phyloP scores from a whole-genome alignment of 129 eudicot species.

The Flaveria robusta region DNA sequence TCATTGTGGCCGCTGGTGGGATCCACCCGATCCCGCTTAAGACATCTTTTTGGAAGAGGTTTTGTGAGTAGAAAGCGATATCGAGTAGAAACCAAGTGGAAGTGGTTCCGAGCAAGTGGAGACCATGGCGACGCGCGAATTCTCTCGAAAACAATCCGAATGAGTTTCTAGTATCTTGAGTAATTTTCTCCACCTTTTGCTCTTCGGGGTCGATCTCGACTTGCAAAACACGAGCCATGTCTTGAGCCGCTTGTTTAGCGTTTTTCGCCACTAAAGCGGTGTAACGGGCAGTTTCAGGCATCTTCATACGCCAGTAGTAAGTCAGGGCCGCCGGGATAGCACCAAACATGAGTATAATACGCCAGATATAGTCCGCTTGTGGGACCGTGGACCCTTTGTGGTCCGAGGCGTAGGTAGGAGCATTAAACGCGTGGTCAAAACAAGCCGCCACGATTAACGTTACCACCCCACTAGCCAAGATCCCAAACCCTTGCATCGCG shows the following conservation, averaged over 20 bases:
- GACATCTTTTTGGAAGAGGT: constrained; percentile 64
- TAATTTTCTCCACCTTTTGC: constrained; percentile 31
- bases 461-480: constrained; percentile 47
- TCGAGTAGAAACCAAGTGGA: constrained; percentile 60
- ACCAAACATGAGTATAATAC: constrained; percentile 59
- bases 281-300: constrained; percentile 75
- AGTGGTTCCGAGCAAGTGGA: constrained; percentile 59
- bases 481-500: constrained; percentile 69
- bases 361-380: constrained; percentile 56
- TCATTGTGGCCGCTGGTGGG: constrained; percentile 53
- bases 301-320: constrained; percentile 68
- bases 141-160: constrained; percentile 51
- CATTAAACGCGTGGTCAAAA: constrained; percentile 36
- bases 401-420: constrained; percentile 35
- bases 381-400: constrained; percentile 30
- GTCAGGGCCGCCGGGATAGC: constrained; percentile 60
- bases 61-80: constrained; percentile 54
- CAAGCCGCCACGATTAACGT: constrained; percentile 42
- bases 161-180: constrained; percentile 9
- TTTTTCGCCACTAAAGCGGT: constrained; percentile 60
- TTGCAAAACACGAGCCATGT: constrained; percentile 52
- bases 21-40: constrained; percentile 57
- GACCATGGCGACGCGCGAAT: constrained; percentile 52
- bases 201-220: constrained; percentile 49
- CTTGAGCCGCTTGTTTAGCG: constrained; percentile 51